Evolutionary conservation across 1,284 basidiomycete genomes (phyloP).

Genomic region (Tilletia indica): DNA sequence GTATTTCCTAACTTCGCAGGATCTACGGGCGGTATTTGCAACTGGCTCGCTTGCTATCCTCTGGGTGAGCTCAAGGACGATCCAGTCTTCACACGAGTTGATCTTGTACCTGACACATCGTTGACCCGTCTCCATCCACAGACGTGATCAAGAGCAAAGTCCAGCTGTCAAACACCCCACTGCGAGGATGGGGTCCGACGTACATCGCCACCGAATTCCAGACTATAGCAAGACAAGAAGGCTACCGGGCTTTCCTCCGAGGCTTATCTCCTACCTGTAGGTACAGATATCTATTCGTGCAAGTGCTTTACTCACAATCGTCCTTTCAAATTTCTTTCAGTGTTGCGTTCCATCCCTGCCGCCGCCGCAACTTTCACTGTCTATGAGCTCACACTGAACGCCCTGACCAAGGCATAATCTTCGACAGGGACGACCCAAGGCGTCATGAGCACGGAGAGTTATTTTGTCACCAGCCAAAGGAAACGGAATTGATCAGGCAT

Average conservation of each 20-base stretch:
- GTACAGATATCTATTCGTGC: background rate
- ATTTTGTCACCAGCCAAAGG: no score
- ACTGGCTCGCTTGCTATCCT: conserved; percentile 92
- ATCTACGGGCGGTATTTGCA: conserved; percentile 81
- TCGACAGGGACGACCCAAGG: no score
- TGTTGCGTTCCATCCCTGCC: conserved; percentile 42
- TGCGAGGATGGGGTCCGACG: conserved; percentile 21
- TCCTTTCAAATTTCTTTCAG: background rate
- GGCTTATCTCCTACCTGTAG: conserved; percentile 36
- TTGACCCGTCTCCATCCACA: background rate
- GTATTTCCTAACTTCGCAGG: conserved; percentile 58
- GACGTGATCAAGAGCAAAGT: conserved; percentile 41
- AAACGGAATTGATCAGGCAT: no score
- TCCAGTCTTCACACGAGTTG: background rate
- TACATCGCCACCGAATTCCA: conserved; percentile 32
- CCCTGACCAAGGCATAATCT: conserved; percentile 1
- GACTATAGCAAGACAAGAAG: conserved; percentile 27
- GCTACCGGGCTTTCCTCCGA: conserved; percentile 29
- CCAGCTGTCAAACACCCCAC: conserved; percentile 29
- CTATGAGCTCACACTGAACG: conserved; percentile 34
- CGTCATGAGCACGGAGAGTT: no score
- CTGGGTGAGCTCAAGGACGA: conserved; percentile 61
- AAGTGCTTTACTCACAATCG: background rate
- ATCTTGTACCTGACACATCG: background rate
- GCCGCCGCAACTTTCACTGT: conserved; percentile 45